phyloP scores from a whole-genome alignment of 352 stramenopile species.

The Phytophthora hybrid region DNA sequence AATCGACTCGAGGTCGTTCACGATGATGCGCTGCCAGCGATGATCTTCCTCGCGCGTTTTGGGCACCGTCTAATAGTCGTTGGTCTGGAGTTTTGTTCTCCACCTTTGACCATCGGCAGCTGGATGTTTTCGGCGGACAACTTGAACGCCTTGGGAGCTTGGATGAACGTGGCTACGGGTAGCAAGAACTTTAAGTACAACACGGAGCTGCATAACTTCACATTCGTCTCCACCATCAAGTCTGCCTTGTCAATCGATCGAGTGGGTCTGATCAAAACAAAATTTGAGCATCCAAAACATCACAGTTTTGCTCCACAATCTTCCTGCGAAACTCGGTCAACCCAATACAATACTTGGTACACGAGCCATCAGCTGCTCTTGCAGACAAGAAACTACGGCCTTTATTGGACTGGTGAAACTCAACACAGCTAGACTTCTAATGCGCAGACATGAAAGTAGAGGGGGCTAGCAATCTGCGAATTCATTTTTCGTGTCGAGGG shows the following conservation, averaged over 20 bases:
- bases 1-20: slow-evolving; percentile 58
- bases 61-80: slow-evolving; percentile 38
- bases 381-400: too few species aligned
- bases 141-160: not conserved
- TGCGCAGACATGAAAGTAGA: too few species aligned
- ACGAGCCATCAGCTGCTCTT: too few species aligned
- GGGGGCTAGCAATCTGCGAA: too few species aligned
- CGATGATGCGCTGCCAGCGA: slow-evolving; percentile 51
- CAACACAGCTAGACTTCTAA: too few species aligned
- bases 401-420: too few species aligned
- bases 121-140: not conserved
- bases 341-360: too few species aligned
- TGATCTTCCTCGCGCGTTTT: slow-evolving; percentile 32
- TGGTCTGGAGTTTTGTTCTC: slow-evolving; percentile 37
- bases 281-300: too few species aligned
- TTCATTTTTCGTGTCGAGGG: too few species aligned
- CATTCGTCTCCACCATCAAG: not conserved
- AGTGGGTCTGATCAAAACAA: not conserved
- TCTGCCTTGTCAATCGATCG: not conserved
- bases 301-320: too few species aligned
- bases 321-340: too few species aligned
- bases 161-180: not conserved
- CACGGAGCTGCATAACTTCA: not conserved
- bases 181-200: not conserved
- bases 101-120: not conserved